Evolutionary conservation across 1,284 basidiomycete species (phyloP).

Genomic region (Cystobasidium slooffiae): DNA sequence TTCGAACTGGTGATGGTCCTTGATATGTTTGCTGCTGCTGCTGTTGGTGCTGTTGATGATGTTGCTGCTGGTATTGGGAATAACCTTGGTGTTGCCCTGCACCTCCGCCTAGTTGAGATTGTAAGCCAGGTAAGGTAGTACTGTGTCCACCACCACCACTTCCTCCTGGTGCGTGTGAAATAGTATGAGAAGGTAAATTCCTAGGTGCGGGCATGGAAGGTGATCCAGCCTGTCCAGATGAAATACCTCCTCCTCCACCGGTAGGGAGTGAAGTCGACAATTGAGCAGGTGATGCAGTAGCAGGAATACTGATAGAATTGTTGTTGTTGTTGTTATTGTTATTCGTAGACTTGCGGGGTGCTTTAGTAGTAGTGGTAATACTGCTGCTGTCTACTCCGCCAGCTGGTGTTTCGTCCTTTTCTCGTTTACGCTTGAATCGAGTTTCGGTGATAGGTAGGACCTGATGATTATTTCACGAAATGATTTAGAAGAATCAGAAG

Average conservation of each 20-base stretch:
- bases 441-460: conserved; percentile 98
- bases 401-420: conserved; percentile 65
- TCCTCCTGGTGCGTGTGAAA: not conserved
- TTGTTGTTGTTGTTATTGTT: not conserved
- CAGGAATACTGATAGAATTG: conserved; percentile 18
- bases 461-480: conserved; percentile 10
- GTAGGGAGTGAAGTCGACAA: not conserved
- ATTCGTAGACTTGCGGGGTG: conserved; percentile 18
- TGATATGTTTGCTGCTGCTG: conserved; percentile 8
- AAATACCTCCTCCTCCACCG: not conserved
- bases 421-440: conserved; percentile 91
- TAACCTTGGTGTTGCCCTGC: too few relatives aligned
- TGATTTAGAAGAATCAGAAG: too few relatives aligned
- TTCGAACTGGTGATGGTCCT: conserved; percentile 16
- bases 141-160: not conserved
- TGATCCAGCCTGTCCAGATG: not conserved
- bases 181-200: conserved; percentile 18
- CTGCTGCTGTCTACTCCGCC: conserved; percentile 22
- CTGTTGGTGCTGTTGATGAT: not conserved
- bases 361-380: not conserved
- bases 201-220: conserved; percentile 18
- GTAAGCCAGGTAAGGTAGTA: not conserved
- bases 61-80: too few relatives aligned
- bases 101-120: not conserved
- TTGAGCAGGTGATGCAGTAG: conserved; percentile 13